Percentiles rank a stretch among this genome's conserved stretches.
Conservation (phyloP, 768 basidiomycete species). For the Amanita phalloides region DNA sequence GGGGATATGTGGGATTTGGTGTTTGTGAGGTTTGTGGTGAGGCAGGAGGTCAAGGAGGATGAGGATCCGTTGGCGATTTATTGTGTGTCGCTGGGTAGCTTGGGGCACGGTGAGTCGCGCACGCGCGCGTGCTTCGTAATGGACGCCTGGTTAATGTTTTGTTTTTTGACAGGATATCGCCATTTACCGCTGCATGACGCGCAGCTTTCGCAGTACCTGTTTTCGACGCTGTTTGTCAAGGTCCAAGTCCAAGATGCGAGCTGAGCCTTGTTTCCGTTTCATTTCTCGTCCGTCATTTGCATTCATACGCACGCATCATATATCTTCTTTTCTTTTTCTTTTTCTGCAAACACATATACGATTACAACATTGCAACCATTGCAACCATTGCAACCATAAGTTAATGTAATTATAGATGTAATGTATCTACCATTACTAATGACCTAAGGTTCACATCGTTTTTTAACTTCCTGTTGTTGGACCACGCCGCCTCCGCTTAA, state of each 20-base stretch:
- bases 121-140: constrained; percentile 2
- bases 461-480: no score
- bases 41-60: constrained; percentile 44
- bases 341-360: no score
- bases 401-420: no score
- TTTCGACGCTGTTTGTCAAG: constrained; percentile 82
- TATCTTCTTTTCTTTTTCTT: no score
- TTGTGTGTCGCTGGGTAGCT: constrained; percentile 63
- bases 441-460: no score
- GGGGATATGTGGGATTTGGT: constrained; percentile 73
- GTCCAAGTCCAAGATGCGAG: not conserved
- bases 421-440: no score
- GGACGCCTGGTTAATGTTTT: not conserved
- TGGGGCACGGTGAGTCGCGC: constrained; percentile 50
- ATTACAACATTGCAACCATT: no score
- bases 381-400: no score
- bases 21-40: constrained; percentile 76
- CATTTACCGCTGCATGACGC: constrained; percentile 90
- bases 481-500: no score
- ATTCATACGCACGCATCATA: no score
- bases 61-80: constrained; percentile 65
- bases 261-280: not conserved
- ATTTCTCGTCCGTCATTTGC: no score
- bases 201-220: constrained; percentile 82
- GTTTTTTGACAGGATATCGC: constrained; percentile 53